Evolutionary conservation across 2,329 filamentous ascomycete genomes (phyloP), one percentile per base, ranked within the genome.

Genomic region (Cyphellophora europaea): DNA sequence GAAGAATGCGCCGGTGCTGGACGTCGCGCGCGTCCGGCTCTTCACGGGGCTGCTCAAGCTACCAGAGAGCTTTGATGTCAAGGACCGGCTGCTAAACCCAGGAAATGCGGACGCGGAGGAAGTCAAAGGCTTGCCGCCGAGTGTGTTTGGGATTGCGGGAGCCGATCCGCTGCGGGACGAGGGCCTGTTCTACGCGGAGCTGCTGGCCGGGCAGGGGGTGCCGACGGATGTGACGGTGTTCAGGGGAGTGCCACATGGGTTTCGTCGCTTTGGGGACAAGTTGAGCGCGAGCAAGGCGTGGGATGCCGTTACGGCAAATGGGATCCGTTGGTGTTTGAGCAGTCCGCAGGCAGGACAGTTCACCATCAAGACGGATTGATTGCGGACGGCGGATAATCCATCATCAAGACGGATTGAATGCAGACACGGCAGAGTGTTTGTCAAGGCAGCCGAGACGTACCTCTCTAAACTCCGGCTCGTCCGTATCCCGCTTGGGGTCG

Each of bases 1-100:
- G 38, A 59, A 60, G 19, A 34, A 66, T 11, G 72, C 73, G 0
- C 69, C 72, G 0, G 53, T 76, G 2, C 43, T 72, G 33, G 61
- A 69, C 0, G 41, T 59, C n/a, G 52, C 48, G 2, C 50, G 54
- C 5, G 51, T 65, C 4, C 47, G 56, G 1, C 47, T 54, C 19
- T 67, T 58, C 37, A 42, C 32, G 13, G 35, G 32, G 1, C 29
- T 53, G 25, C 16, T 57, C 43, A 37, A 53, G 2, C 21, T 25
- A n/a, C 8, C 8, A n/a, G n/a, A 38, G 4, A 32, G 44, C 1
- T 43, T 50, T 1, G 39, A 52, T 3, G 49, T 40, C 3, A 33
- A 43, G 1, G 62, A 70, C 44, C 43, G 49, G 1, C 50, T 51
- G 11, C 40, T 67, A 10, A 71, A 59, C 33, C 63, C 62, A 3